phyloP scores from a whole-genome alignment of 2,329 filamentous ascomycete genomes.

The Sporothrix variecibatus region DNA sequence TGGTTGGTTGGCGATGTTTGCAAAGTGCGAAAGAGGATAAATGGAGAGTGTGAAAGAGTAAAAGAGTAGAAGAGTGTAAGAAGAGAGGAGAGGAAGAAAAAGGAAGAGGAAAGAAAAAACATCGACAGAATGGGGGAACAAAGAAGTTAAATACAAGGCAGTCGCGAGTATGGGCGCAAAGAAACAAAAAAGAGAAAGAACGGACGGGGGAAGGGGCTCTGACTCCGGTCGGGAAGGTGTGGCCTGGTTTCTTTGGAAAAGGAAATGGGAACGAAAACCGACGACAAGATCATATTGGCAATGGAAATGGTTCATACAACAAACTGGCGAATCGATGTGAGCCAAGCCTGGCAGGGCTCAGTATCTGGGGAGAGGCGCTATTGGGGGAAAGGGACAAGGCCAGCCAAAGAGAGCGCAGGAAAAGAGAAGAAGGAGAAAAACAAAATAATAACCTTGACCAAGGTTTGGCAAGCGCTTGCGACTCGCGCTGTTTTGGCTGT shows the following conservation, averaged over 20 bases:
- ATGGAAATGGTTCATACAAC: slow-evolving; percentile 1
- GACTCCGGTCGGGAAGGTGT: background rate
- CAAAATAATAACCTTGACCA: slow-evolving; percentile 5
- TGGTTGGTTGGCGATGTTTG: too few relatives aligned
- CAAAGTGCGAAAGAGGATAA: background rate
- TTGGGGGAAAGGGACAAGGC: background rate
- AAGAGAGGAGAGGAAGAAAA: background rate
- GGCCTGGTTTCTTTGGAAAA: background rate
- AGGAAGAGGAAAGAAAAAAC: background rate
- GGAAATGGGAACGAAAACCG: background rate
- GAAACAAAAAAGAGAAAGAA: slow-evolving; percentile 13
- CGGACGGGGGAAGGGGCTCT: background rate
- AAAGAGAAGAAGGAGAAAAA: background rate
- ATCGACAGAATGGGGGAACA: background rate
- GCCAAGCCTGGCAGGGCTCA: slow-evolving; percentile 10
- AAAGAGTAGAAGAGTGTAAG: background rate
- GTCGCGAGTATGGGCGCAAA: background rate
- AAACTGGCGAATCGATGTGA: slow-evolving; percentile 1
- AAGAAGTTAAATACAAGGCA: slow-evolving; percentile 14
- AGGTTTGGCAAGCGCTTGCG: background rate
- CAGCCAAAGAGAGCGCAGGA: background rate
- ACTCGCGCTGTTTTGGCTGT: background rate
- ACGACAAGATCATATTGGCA: slow-evolving; percentile 20
- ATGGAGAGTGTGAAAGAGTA: background rate
- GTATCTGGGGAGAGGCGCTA: background rate